These are phyloP conservation scores for Cucurbita pepo DNA, from an alignment of 306 rosid species.

Conservation along the genomic window DNA sequence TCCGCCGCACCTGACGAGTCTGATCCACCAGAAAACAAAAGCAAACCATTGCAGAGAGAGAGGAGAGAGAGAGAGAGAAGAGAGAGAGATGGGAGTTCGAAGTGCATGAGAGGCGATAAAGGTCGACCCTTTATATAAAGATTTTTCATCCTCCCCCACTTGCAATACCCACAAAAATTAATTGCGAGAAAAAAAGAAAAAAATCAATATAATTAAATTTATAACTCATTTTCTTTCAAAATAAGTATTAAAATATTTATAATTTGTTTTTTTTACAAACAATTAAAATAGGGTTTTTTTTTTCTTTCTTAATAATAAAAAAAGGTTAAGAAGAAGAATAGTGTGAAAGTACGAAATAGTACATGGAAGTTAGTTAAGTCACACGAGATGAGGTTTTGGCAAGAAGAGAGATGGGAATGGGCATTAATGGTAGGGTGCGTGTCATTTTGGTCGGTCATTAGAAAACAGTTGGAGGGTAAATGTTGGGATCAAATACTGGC, in stretches of 20 bases:
- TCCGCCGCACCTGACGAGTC: conserved; percentile 32
- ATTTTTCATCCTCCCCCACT: neutral
- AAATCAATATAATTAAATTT: neutral
- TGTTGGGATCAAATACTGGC: neutral
- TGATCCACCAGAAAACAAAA: conserved; percentile 83
- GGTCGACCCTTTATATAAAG: neutral
- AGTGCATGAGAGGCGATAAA: neutral
- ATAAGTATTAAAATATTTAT: no score
- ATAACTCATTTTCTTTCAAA: no score
- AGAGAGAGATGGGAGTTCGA: neutral
- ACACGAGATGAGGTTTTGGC: neutral
- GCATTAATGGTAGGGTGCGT: neutral
- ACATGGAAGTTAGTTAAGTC: neutral
- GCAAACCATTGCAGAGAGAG: conserved; percentile 33
- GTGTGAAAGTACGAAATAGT: neutral
- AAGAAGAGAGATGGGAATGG: neutral
- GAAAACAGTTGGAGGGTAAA: conserved; percentile 2
- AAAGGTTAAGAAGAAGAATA: neutral
- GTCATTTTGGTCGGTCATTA: neutral
- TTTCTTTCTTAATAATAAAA: no score
- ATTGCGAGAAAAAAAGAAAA: neutral
- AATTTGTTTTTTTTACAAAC: no score
- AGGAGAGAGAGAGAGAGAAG: neutral
- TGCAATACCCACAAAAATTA: neutral
- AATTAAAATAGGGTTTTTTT: no score